Conservation (phyloP, 345 rosid genomes). For the Populus simonii region DNA sequence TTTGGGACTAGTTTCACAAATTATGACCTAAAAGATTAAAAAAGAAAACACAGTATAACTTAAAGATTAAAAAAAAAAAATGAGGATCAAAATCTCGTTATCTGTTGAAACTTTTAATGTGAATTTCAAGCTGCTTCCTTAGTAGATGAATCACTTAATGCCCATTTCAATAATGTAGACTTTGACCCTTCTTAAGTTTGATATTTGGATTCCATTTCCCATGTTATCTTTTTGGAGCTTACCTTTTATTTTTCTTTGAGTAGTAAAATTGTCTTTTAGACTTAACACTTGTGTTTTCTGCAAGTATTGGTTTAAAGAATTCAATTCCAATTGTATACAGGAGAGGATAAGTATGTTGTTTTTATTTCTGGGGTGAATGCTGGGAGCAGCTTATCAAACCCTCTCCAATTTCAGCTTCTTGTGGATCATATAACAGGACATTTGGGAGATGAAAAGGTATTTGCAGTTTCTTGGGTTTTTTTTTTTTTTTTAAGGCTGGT, state of each 20-base stretch:
- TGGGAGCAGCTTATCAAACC: constrained; percentile 68
- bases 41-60: no score
- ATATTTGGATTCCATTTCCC: neutral
- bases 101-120: neutral
- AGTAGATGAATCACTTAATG: neutral
- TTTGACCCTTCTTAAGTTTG: neutral
- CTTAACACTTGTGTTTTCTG: constrained; percentile 1
- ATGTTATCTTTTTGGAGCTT: neutral
- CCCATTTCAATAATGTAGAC: neutral
- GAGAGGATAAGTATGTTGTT: constrained; percentile 79
- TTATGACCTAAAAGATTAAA: neutral
- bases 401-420: constrained; percentile 89
- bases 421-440: constrained; percentile 95
- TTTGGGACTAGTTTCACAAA: neutral
- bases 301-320: constrained; percentile 18
- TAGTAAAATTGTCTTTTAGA: constrained; percentile 3
- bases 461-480: constrained; percentile 18
- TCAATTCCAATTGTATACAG: constrained; percentile 37
- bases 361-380: constrained; percentile 76
- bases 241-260: neutral
- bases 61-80: no score
- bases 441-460: constrained; percentile 84
- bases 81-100: neutral
- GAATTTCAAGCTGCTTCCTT: neutral
- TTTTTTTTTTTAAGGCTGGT: constrained; percentile 12